Conservation (phyloP, 352 stramenopile species). For the Phytophthora foliorum region DNA sequence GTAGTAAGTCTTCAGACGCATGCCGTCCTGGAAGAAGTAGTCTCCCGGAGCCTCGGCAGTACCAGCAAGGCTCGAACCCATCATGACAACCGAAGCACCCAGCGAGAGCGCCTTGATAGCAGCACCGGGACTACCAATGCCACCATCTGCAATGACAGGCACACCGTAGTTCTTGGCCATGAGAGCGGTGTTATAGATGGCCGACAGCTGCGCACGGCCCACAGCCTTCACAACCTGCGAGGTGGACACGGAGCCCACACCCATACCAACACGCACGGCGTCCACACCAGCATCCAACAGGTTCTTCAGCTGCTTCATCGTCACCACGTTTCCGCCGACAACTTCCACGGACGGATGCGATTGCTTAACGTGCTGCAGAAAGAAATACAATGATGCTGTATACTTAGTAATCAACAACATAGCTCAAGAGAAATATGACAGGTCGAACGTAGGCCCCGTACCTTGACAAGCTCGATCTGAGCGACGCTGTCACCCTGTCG, state of each 20-base stretch:
- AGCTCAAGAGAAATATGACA: background rate
- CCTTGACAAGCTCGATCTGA: constrained; percentile 78
- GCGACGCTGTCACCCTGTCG: constrained; percentile 97
- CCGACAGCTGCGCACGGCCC: constrained; percentile 97
- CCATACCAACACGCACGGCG: constrained; percentile 98
- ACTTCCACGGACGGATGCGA: constrained; percentile 94
- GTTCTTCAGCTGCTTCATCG: constrained; percentile 94
- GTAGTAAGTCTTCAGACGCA: constrained; percentile 99
- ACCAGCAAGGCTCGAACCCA: constrained; percentile 97
- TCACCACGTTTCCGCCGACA: constrained; percentile 99
- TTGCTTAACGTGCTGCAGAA: constrained; percentile 90
- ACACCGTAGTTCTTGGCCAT: constrained; percentile 95
- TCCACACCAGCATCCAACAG: constrained; percentile 98
- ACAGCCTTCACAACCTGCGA: constrained; percentile 99
- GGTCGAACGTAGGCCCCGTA: background rate
- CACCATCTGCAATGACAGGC: constrained; percentile 98
- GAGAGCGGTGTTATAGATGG: constrained; percentile 98
- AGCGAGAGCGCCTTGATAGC: constrained; percentile 98
- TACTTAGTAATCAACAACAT: constrained; percentile 8
- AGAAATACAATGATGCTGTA: background rate
- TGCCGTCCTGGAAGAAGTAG: constrained; percentile 99
- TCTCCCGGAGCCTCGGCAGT: constrained; percentile 98
- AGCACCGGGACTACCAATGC: constrained; percentile 96
- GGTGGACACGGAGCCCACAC: constrained; percentile 99
- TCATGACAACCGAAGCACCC: constrained; percentile 98